Conservation (phyloP, 257 asterid species). For the Nicotiana paniculata region DNA sequence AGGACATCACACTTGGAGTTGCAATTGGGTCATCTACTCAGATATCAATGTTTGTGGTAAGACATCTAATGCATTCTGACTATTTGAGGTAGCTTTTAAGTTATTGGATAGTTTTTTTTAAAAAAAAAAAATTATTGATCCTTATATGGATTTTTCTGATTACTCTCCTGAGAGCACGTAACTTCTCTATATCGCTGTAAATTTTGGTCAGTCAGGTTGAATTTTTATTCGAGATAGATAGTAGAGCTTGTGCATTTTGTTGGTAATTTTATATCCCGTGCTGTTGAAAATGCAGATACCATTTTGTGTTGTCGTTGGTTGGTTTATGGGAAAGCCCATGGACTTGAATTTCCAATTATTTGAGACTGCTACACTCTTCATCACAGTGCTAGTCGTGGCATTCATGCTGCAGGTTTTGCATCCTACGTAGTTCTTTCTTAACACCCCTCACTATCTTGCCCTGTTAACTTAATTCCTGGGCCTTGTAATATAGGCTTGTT, state of each 20-base stretch:
- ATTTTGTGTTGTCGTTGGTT: conserved; percentile 92
- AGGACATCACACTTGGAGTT: conserved; percentile 72
- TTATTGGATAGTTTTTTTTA: background rate
- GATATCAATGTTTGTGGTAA: conserved; percentile 98
- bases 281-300: conserved; percentile 69
- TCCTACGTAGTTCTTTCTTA: background rate
- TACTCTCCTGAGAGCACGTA: background rate
- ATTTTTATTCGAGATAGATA: background rate
- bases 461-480: background rate
- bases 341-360: conserved; percentile 96
- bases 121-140: background rate
- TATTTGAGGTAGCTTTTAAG: background rate
- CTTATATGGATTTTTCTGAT: background rate
- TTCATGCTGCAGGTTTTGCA: conserved; percentile 90
- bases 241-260: background rate
- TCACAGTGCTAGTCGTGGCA: conserved; percentile 97
- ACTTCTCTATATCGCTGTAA: background rate
- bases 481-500: background rate
- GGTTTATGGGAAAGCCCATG: conserved; percentile 95
- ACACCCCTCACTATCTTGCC: background rate
- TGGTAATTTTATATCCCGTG: conserved; percentile 1
- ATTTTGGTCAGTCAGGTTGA: background rate
- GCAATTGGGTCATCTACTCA: conserved; percentile 98
- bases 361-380: conserved; percentile 93
- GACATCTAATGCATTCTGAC: conserved; percentile 7